Evolutionary conservation across 139 green algal genomes (phyloP), one percentile per base, ranked within the genome.

Genomic region (Tetradesmus lagerheimii): DNA sequence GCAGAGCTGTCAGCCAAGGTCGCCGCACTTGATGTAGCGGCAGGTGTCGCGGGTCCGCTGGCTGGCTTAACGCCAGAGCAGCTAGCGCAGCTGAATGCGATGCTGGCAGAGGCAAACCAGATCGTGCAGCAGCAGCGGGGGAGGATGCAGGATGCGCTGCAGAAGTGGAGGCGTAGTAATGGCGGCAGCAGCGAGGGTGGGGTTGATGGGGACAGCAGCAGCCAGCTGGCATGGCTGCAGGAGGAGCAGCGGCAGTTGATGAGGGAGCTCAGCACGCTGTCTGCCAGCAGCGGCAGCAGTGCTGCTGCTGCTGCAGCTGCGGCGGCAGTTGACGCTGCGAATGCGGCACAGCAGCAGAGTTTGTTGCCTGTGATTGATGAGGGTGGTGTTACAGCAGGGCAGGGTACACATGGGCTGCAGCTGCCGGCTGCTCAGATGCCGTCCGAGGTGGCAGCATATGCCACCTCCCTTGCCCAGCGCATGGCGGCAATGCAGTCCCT

Each of bases 141-240:
- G 0, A 53, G 20, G 50, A 53, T 87, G 31, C 81, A 87, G 18
- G 53, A 77, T 3, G 81, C 81, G 35, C 2, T 87, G 34, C 34
- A 57, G n/a, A 9, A 20, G 0, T 78, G 81, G 50, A 35, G 62
- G 18, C 50, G 81, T 35, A 77, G 53, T 18, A 87, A 62, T 34
- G 50, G 53, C 12, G 47, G 80, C 35, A 34, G 15, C 23, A 64
- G 79, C 11, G n/a, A 38, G 27, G 79, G 41, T 12, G 79, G 9
- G 39, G 80, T 6, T 71, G 43, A 27, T 14, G 67, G n/a, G 2
- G 81, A 77, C 37, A 87, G 81, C 53, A 50, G 53, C 6, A 35
- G 18, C 35, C 81, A 87, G 35, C 31, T 87, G 50, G 81, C 81
- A 2, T 77, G 53, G 81, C 53, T 87, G 50, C 81, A 87, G 53